Base-by-base conservation (phyloP, 257 asterid genomes). In the Apocynum venetum region DNA sequence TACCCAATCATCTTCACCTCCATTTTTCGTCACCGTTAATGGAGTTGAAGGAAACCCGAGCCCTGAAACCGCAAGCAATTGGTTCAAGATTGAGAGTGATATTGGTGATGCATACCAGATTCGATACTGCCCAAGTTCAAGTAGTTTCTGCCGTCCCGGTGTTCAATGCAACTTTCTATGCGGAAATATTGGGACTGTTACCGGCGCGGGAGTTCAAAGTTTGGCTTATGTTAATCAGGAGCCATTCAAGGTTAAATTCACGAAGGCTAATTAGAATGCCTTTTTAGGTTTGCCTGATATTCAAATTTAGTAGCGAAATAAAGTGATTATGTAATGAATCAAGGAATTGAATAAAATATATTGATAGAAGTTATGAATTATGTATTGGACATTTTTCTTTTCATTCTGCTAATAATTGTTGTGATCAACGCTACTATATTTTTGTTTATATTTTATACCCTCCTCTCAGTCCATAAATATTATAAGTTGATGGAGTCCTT, bases 1-100 rank as follows among this genome's bases (percentile, higher is more conserved):
- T 31, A 31, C 4, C 57, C 70, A 64, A 64, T 20, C 53, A 2
- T 9, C 43, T 4, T 1, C 1, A 43, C 59, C n/a, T 0, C 75
- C 43, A 38, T 5, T 5, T 9, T 71, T 47, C 10, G 75, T 71
- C 38, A 71, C 75, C 20, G 19, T 51, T 17, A 44, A 46, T 49
- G 44, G 60, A 48, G 60, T 48, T 25, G 61, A n/a, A 35, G 75
- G 75, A 48, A 71, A 48, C 44, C 75, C 75, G 4, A 4, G 75
- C 2, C 40, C 44, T 4, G 5, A 49, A 10, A 71, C 75, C 0
- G 9, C 48, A 36, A 4, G 20, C 14, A 71, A 13, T 25, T 71
- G 59, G 75, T 48, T 71, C 44, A 71, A 71, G 59, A 71, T 71
- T 48, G 25, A 48, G 60, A 49, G 41, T 9, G 4, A 13, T n/a